Evolutionary conservation across 495 filamentous ascomycete genomes (phyloP), one percentile per base, ranked within the genome.

Genomic region (Hypoxylon rickii): DNA sequence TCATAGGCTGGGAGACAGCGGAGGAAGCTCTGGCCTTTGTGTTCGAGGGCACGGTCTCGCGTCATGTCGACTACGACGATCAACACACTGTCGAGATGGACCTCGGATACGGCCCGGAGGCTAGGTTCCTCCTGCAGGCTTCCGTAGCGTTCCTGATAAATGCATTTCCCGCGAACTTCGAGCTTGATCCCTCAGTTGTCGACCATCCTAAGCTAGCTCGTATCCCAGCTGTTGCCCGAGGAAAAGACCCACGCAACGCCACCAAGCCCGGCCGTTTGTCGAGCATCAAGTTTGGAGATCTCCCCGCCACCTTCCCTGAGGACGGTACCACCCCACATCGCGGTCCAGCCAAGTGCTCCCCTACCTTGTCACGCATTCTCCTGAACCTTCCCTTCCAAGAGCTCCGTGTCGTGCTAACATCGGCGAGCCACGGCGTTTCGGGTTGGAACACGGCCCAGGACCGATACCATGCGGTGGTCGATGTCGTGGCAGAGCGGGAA

Each of bases 281-380:
- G 44, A 70, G 70, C 40, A 88, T 89, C 62, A 79, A 80, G 54
- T 89, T 89, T 57, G 86, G 86, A 7, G 85, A 89, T 51, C 67
- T 81, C 6, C 73, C 81, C 8, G 63, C 75, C 0, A 69, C 79
- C 7, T 73, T 76, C 22, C 63, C 66, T 7, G 66, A 69, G 32
- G 66, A 74, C 56, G 55, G 65, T 46, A n/a, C 59, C 51, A 22
- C 56, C 55, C 13, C 59, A 61, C n/a, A 66, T 62, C 59, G 65
- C 61, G 22, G 64, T 64, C 52, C 71, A 13, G 59, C 63, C 18
- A 34, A 63, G 38, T 63, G 46, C n/a, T 66, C 66, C 3, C 51
- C 60, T 1, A 61, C 76, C 2, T 67, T 89, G 3, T 89, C 86
- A 0, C 83, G 78, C 36, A 73, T 87, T 40, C 59, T 89, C 7